These are phyloP conservation scores for Glaciozyma antarctica DNA, from an alignment of 768 basidiomycete genomes.

Conservation along the genomic window DNA sequence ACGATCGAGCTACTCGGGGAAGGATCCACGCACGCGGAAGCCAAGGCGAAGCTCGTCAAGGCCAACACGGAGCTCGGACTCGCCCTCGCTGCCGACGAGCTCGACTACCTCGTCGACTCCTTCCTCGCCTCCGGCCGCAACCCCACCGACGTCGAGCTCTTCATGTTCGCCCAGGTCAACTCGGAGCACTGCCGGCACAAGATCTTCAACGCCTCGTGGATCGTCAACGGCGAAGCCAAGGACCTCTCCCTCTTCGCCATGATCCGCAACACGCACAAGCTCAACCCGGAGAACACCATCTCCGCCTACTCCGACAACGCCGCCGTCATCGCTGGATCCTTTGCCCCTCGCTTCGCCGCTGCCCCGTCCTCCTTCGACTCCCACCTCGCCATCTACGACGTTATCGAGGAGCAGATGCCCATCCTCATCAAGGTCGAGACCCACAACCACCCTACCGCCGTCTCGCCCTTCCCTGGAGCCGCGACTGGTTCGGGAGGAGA, in stretches of 20 bases:
- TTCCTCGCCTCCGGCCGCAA: slow-evolving; percentile 58
- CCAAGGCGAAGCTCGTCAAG: slow-evolving; percentile 55
- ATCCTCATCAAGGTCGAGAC: slow-evolving; percentile 97
- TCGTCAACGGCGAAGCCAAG: slow-evolving; percentile 58
- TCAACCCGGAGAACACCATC: slow-evolving; percentile 66
- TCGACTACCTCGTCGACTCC: slow-evolving; percentile 80
- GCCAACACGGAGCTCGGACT: slow-evolving; percentile 83
- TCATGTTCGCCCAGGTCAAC: slow-evolving; percentile 99
- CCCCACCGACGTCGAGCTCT: slow-evolving; percentile 93
- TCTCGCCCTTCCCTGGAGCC: slow-evolving; percentile 96
- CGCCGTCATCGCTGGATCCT: slow-evolving; percentile 75
- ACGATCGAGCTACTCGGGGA: slow-evolving; percentile 54
- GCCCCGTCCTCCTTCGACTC: slow-evolving; percentile 32
- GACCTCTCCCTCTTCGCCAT: slow-evolving; percentile 81
- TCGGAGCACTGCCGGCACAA: slow-evolving; percentile 99
- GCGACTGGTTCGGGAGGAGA: slow-evolving; percentile 98
- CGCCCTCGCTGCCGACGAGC: slow-evolving; percentile 78
- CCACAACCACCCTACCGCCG: slow-evolving; percentile 97
- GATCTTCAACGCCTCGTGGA: slow-evolving; percentile 98
- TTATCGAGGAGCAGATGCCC: slow-evolving; percentile 61
- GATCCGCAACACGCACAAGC: slow-evolving; percentile 89
- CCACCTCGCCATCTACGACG: slow-evolving; percentile 47
- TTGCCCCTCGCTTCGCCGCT: slow-evolving; percentile 62
- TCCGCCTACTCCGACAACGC: slow-evolving; percentile 98
- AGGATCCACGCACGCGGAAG: slow-evolving; percentile 39